Percentiles rank a stretch among this genome's conserved stretches.
Conservation (phyloP, 2,329 filamentous ascomycete genomes). For the Pezicula radicicola region DNA sequence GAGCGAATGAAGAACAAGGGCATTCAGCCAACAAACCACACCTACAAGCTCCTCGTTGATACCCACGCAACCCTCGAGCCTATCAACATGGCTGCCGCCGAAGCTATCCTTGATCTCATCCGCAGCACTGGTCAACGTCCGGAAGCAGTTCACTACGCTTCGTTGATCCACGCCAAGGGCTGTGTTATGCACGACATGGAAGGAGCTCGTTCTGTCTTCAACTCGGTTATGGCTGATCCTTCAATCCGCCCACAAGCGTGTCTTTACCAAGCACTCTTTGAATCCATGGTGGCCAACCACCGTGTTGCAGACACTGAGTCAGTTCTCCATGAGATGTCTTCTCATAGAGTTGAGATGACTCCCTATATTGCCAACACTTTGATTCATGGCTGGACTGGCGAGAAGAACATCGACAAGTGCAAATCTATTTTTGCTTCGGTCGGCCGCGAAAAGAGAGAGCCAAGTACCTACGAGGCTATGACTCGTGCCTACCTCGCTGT, state of each 20-base stretch:
- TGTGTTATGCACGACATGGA: slow-evolving; percentile 91
- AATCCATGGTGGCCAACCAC: slow-evolving; percentile 95
- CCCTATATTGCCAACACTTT: slow-evolving; percentile 98
- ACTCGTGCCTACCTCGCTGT: slow-evolving; percentile 86
- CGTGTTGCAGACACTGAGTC: slow-evolving; percentile 72
- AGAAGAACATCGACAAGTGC: slow-evolving; percentile 76
- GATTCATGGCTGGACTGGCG: slow-evolving; percentile 92
- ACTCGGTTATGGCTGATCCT: slow-evolving; percentile 68
- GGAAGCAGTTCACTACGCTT: slow-evolving; percentile 93
- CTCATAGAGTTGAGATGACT: slow-evolving; percentile 76
- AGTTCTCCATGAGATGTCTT: slow-evolving; percentile 72
- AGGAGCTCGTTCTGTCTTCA: slow-evolving; percentile 78
- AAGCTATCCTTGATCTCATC: slow-evolving; percentile 78
- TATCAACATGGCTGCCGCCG: slow-evolving; percentile 77
- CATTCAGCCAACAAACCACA: slow-evolving; percentile 91
- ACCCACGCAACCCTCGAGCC: slow-evolving; percentile 93
- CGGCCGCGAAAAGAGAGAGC: slow-evolving; percentile 76
- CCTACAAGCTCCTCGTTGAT: slow-evolving; percentile 95
- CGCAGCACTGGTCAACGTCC: slow-evolving; percentile 69
- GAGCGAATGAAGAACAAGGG: slow-evolving; percentile 86
- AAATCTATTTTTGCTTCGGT: slow-evolving; percentile 78
- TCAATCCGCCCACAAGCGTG: slow-evolving; percentile 74
- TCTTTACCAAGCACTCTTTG: slow-evolving; percentile 94
- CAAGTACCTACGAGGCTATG: slow-evolving; percentile 99
- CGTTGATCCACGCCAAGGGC: slow-evolving; percentile 91